Evolutionary conservation across 495 filamentous ascomycete genomes (phyloP).

Genomic region (Sordaria brevicollis): DNA sequence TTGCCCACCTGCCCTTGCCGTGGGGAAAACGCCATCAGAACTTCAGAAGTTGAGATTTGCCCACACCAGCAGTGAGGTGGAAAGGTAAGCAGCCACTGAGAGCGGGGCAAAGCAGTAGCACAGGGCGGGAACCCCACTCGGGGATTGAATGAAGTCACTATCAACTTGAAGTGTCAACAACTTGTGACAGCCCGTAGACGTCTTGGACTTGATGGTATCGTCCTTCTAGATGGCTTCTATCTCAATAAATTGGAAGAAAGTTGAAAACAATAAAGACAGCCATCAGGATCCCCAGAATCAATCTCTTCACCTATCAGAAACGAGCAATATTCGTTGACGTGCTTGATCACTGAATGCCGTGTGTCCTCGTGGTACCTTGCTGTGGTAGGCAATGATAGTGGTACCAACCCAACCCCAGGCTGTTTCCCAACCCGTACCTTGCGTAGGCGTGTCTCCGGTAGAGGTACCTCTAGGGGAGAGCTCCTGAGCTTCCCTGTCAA

Average conservation of each 20-base stretch:
- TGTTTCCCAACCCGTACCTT: not conserved
- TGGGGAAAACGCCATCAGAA: not conserved
- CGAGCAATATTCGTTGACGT: not conserved
- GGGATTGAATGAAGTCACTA: not conserved
- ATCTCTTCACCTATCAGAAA: not conserved
- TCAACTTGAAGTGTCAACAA: not conserved
- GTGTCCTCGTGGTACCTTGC: not conserved
- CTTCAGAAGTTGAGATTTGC: no score
- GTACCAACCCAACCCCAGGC: not conserved
- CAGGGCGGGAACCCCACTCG: not conserved
- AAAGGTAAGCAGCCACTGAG: not conserved
- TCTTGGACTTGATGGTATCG: not conserved
- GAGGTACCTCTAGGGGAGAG: not conserved
- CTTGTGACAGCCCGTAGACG: not conserved
- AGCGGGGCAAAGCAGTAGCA: not conserved
- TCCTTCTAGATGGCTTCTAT: not conserved
- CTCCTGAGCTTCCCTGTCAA: not conserved
- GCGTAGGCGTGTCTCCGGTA: not conserved
- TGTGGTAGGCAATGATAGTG: not conserved
- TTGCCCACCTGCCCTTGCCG: not conserved
- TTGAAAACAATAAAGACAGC: no score
- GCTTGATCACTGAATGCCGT: not conserved
- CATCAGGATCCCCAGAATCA: no score
- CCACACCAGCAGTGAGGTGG: no score
- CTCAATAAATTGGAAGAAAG: no score